Base-by-base conservation (phyloP, 805 yeast species). In the Metschnikowia proteae region DNA sequence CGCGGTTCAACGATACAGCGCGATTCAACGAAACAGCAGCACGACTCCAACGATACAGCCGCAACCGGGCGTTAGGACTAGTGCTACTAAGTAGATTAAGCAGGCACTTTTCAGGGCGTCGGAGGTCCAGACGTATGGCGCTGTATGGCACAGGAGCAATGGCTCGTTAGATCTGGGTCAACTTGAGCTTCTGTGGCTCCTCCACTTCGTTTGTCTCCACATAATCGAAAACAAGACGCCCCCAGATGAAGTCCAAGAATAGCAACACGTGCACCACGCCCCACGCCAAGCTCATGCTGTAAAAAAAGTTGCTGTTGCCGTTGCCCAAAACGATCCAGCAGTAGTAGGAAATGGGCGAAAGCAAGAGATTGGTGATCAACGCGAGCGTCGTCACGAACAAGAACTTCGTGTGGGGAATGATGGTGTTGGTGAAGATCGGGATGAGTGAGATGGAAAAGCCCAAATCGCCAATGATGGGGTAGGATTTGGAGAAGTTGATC, bases 221-320 rank as follows among this genome's bases (percentile, higher is more conserved):
- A 58, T 83, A 88, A 55, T 89, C 96, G 39, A 70, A 60, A 33
- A 86, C 78, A 46, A 90, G 64, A 55, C 82, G 79, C 1, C 88
- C 88, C 96, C 98, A 90, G 9, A 85, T 68, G 55, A 88, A 79
- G 59, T 94, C 98, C 38, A 84, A 76, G 13, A 90, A 60, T 2
- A 88, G 72, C 29, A 87, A 65, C 0, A 83, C 81, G 55, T 89
- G 76, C 3, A 90, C 87, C 6, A 82, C 70, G 0, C 87, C 83
- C 65, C 89, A 85, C 3, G 85, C 87, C 50, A 94, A 75, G 3
- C 94, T 88, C 59, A 94, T 86, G 34, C 98, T 97, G 70, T 92
- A 94, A 71, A 90, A 94, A 72, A 94, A 94, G 67, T 94, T 94
- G 45, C 97, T 84, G 68, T 94, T 94, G 27, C 99, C 99, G 30